Conservation (phyloP, 2,329 filamentous ascomycete species). For the Sporothrix variecibatus region DNA sequence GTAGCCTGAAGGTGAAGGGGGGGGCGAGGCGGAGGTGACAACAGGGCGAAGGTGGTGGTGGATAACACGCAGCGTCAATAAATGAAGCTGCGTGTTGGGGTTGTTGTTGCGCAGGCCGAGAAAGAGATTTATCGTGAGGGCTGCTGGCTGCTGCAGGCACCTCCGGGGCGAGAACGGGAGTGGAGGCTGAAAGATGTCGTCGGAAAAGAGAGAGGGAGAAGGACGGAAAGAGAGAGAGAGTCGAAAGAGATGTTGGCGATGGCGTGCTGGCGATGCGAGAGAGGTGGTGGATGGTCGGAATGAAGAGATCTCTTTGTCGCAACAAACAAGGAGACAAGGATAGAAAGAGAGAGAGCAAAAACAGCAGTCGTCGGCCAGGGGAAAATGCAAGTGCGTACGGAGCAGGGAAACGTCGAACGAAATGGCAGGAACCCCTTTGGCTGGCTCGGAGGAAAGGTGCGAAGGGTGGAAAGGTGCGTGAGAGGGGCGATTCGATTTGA, state of each 20-base stretch:
- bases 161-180: slow-evolving; percentile 5
- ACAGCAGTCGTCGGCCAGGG: slow-evolving; percentile 3
- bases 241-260: slow-evolving; percentile 1
- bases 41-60: slow-evolving; percentile 17
- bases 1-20: slow-evolving; percentile 30
- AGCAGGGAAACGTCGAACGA: slow-evolving; percentile 23
- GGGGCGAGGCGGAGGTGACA: slow-evolving; percentile 18
- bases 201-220: not conserved
- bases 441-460: slow-evolving; percentile 26
- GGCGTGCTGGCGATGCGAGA: slow-evolving; percentile 3
- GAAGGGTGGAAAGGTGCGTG: slow-evolving; percentile 16
- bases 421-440: slow-evolving; percentile 24
- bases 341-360: not conserved
- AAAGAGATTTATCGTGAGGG: slow-evolving; percentile 20
- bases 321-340: slow-evolving; percentile 17
- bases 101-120: slow-evolving; percentile 14
- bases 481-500: slow-evolving; percentile 31
- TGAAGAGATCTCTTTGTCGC: slow-evolving; percentile 20
- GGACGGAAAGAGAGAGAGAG: not conserved
- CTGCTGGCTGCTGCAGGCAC: slow-evolving; percentile 22
- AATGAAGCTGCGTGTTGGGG: slow-evolving; percentile 24
- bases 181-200: not conserved
- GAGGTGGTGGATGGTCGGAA: not conserved
- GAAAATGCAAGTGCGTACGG: slow-evolving; percentile 20
- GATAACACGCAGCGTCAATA: slow-evolving; percentile 23